These are phyloP conservation scores for Sanguinoderma infundibulare DNA, from an alignment of 1,284 basidiomycete species.

Conservation along the genomic window DNA sequence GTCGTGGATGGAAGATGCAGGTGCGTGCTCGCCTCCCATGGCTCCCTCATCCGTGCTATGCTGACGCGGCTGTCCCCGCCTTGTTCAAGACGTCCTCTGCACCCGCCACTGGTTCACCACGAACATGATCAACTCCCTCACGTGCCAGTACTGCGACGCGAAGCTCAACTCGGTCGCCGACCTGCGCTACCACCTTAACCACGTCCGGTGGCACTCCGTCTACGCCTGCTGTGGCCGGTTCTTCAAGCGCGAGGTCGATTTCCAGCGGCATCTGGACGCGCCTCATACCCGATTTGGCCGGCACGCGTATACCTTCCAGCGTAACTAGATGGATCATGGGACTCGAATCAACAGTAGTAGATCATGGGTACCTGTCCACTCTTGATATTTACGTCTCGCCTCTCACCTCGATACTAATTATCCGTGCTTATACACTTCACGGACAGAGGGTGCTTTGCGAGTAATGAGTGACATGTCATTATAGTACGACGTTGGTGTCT, in stretches of 20 bases:
- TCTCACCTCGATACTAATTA: too few relatives aligned
- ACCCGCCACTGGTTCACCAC: slow-evolving; percentile 40
- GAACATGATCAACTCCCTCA: slow-evolving; percentile 39
- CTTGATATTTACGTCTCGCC: background rate
- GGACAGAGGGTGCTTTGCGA: too few relatives aligned
- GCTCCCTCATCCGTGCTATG: background rate
- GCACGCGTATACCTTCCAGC: slow-evolving; percentile 8
- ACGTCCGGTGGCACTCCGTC: slow-evolving; percentile 39
- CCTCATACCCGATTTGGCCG: background rate
- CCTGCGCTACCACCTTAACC: slow-evolving; percentile 41
- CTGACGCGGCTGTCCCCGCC: background rate
- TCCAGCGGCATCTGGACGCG: slow-evolving; percentile 34
- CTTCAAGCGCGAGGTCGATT: slow-evolving; percentile 41
- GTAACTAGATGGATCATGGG: slow-evolving; percentile 1
- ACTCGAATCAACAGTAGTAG: background rate
- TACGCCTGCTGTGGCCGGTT: slow-evolving; percentile 47
- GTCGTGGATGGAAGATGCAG: slow-evolving; percentile 40
- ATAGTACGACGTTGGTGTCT: slow-evolving; percentile 7
- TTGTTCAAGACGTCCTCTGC: slow-evolving; percentile 35
- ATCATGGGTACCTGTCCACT: background rate
- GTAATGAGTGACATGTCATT: background rate
- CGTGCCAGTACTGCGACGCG: slow-evolving; percentile 43
- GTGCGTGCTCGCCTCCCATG: slow-evolving; percentile 27
- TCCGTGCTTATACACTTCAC: too few relatives aligned
- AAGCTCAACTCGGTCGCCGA: slow-evolving; percentile 40